Conservation (phyloP, 768 basidiomycete genomes). For the Erythrobasidium yunnanense region DNA sequence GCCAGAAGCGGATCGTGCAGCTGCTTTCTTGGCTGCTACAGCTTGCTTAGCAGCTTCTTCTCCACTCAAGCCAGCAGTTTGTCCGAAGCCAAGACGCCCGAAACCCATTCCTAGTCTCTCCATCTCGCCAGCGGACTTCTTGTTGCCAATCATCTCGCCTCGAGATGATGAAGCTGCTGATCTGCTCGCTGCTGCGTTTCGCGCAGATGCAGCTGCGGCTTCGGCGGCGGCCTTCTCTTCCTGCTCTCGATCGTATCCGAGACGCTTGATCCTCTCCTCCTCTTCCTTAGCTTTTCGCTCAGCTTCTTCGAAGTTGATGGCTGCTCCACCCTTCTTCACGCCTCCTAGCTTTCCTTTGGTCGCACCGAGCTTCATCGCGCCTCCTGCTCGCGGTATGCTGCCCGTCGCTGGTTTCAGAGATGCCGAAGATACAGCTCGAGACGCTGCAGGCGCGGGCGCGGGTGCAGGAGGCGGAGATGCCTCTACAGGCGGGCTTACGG, state of each 20-base stretch:
- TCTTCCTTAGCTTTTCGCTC: conserved; percentile 82
- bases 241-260: conserved; percentile 76
- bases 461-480: conserved; percentile 31
- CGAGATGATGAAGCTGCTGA: conserved; percentile 36
- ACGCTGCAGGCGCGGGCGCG: conserved; percentile 36
- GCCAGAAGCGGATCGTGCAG: conserved; percentile 30
- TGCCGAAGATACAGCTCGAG: conserved; percentile 45
- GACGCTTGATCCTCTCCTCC: conserved; percentile 77
- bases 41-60: conserved; percentile 47
- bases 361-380: conserved; percentile 21
- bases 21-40: conserved; percentile 50
- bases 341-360: conserved; percentile 54
- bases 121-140: conserved; percentile 45
- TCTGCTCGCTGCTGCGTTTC: conserved; percentile 31
- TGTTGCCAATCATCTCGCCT: conserved; percentile 26
- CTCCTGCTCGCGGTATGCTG: conserved; percentile 30
- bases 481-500: too few species aligned
- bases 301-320: conserved; percentile 87
- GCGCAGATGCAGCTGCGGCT: conserved; percentile 42
- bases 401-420: conserved; percentile 41
- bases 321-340: conserved; percentile 68
- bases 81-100: conserved; percentile 72
- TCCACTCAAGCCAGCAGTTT: conserved; percentile 40
- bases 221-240: conserved; percentile 75
- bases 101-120: conserved; percentile 59